Percentiles rank a stretch among this genome's conserved stretches.
phyloP scores from a whole-genome alignment of 2,329 filamentous ascomycete species.

The Penicillium sp. region DNA sequence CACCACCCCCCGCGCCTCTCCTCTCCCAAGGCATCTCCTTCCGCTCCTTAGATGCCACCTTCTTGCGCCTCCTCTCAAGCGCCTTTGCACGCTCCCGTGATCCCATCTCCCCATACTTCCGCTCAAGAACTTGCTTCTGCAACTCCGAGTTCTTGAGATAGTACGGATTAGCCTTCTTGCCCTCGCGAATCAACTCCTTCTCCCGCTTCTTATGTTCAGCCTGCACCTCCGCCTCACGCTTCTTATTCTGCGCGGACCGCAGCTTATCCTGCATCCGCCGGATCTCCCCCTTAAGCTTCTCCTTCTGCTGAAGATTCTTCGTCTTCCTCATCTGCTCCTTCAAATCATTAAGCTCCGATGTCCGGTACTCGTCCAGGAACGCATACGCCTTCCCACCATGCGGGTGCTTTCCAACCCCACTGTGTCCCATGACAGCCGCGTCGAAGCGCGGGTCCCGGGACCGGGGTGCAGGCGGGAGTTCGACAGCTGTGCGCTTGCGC shows the following conservation, averaged over 20 bases:
- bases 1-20: slow-evolving; percentile 38
- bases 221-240: slow-evolving; percentile 66
- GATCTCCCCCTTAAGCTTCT: slow-evolving; percentile 68
- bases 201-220: slow-evolving; percentile 76
- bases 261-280: slow-evolving; percentile 75
- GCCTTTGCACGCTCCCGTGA: slow-evolving; percentile 78
- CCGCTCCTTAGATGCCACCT: slow-evolving; percentile 80
- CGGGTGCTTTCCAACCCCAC: slow-evolving; percentile 31
- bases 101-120: slow-evolving; percentile 79
- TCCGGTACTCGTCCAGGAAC: slow-evolving; percentile 84
- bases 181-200: slow-evolving; percentile 78
- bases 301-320: slow-evolving; percentile 64
- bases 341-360: slow-evolving; percentile 75
- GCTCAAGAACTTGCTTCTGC: slow-evolving; percentile 78
- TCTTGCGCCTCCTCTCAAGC: slow-evolving; percentile 86
- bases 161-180: slow-evolving; percentile 76
- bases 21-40: slow-evolving; percentile 64
- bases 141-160: slow-evolving; percentile 90
- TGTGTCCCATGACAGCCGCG: slow-evolving; percentile 49
- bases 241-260: slow-evolving; percentile 67
- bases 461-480: slow-evolving; percentile 54
- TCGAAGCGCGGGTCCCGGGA: slow-evolving; percentile 88
- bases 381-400: slow-evolving; percentile 69
- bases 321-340: slow-evolving; percentile 64
- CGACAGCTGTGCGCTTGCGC: slow-evolving; percentile 72